phyloP scores from a whole-genome alignment of 1,139 yeast genomes.

The Blastobotrys niveus region DNA sequence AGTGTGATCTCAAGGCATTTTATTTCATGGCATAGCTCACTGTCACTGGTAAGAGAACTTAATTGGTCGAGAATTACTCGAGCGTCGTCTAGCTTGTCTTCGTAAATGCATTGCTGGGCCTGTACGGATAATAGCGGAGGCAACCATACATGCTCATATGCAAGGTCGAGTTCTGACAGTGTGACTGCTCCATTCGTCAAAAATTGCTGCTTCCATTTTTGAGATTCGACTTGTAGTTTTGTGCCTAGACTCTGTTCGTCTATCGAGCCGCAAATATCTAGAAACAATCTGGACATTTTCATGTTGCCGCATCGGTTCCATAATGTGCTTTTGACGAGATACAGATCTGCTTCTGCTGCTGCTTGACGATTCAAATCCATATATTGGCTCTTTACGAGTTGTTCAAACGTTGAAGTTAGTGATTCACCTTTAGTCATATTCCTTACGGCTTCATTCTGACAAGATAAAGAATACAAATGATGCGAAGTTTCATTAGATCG shows the following conservation, averaged over 20 bases:
- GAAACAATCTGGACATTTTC: constrained; percentile 20
- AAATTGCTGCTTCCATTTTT: constrained; percentile 21
- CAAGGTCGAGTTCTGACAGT: constrained; percentile 16
- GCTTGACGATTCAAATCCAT: constrained; percentile 41
- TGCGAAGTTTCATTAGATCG: constrained; percentile 51
- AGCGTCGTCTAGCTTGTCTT: constrained; percentile 20
- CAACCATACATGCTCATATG: constrained; percentile 24
- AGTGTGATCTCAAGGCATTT: constrained; percentile 19
- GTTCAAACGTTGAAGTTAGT: constrained; percentile 45
- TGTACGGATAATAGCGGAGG: constrained; percentile 21
- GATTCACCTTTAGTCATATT: constrained; percentile 48
- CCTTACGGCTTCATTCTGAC: constrained; percentile 54
- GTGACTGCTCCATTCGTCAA: constrained; percentile 16
- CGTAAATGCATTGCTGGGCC: constrained; percentile 18
- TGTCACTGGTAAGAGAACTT: constrained; percentile 14
- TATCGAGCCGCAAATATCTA: constrained; percentile 16
- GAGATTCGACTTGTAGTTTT: constrained; percentile 18
- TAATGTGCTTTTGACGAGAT: constrained; percentile 28
- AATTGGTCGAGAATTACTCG: constrained; percentile 19
- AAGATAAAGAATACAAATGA: constrained; percentile 51
- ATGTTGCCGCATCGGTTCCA: constrained; percentile 28
- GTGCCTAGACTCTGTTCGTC: constrained; percentile 13
- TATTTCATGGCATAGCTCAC: constrained; percentile 18
- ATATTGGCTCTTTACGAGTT: constrained; percentile 49
- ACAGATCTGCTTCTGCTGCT: constrained; percentile 26